These are phyloP conservation scores for Ustilago vetiveriae DNA, from an alignment of 1,284 basidiomycete species.

Conservation along the genomic window DNA sequence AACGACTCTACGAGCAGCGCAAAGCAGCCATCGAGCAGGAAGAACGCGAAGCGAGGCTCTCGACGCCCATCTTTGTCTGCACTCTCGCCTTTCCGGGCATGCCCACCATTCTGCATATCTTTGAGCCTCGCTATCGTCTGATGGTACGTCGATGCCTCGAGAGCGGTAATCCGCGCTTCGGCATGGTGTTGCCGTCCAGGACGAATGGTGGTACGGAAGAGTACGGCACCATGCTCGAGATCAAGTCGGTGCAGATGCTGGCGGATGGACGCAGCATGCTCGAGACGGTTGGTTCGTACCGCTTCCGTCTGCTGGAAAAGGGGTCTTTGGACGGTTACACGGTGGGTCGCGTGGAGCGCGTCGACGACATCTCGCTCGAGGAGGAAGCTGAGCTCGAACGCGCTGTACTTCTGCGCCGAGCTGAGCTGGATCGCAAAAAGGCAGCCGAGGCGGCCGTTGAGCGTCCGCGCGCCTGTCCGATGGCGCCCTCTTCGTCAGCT, in stretches of 20 bases:
- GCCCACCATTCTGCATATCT: constrained; percentile 88
- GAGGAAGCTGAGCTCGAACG: constrained; percentile 52
- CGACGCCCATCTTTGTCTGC: constrained; percentile 90
- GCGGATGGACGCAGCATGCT: constrained; percentile 89
- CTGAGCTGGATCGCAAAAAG: constrained; percentile 34
- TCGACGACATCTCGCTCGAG: constrained; percentile 52
- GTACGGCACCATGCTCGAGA: constrained; percentile 93
- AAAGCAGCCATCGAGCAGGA: constrained; percentile 76
- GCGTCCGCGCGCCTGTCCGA: constrained; percentile 7
- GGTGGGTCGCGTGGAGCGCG: constrained; percentile 79
- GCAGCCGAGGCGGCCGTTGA: constrained; percentile 14
- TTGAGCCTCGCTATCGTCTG: constrained; percentile 87
- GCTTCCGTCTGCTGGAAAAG: constrained; percentile 85
- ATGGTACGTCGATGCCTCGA: constrained; percentile 92
- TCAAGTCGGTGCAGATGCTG: constrained; percentile 84
- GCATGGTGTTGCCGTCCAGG: constrained; percentile 83
- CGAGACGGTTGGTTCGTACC: constrained; percentile 82
- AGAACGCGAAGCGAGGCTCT: constrained; percentile 78
- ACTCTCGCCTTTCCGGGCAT: constrained; percentile 88
- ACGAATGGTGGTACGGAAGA: constrained; percentile 70
- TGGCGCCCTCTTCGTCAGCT: constrained; percentile 20
- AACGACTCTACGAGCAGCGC: constrained; percentile 70
- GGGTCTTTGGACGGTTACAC: constrained; percentile 81
- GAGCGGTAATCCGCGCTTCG: constrained; percentile 77
- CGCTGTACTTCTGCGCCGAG: constrained; percentile 26